Evolutionary conservation across 1,284 basidiomycete genomes (phyloP).

Genomic region (Cryptococcus wingfieldii): DNA sequence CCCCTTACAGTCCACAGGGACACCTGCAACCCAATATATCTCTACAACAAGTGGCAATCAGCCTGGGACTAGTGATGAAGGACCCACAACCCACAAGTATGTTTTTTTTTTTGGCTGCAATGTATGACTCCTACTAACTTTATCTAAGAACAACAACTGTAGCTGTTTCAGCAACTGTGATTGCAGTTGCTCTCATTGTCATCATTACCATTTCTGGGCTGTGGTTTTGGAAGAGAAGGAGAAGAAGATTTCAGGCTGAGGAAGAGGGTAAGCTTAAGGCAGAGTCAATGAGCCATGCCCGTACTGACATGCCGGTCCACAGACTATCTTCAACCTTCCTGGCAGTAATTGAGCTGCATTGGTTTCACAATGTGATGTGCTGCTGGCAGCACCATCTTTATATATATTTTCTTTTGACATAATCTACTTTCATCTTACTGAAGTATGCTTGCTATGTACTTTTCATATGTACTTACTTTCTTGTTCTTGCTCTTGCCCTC

Average conservation of each 20-base stretch:
- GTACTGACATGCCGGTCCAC: not conserved
- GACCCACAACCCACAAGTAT: conserved; percentile 8
- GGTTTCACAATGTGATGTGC: not conserved
- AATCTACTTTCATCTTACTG: not conserved
- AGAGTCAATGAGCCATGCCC: not conserved
- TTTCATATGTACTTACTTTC: not conserved
- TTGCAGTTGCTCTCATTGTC: conserved; percentile 25
- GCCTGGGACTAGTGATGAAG: not conserved
- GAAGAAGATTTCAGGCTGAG: conserved; percentile 15
- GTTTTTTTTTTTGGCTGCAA: not conserved
- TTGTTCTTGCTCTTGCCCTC: not conserved
- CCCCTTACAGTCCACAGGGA: not conserved
- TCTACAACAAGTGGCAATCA: not conserved
- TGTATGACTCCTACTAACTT: not conserved
- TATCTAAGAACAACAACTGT: conserved; percentile 21
- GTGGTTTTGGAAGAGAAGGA: conserved; percentile 21
- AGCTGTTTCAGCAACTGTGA: conserved; percentile 28
- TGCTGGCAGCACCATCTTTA: not conserved
- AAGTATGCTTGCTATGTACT: not conserved
- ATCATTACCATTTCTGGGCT: conserved; percentile 19
- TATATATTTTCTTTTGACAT: not conserved
- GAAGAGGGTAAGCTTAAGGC: conserved; percentile 3
- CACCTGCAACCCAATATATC: not conserved
- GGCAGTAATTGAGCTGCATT: not conserved
- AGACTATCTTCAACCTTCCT: not conserved